phyloP scores from a whole-genome alignment of 306 rosid species.

The Citrullus amarus region DNA sequence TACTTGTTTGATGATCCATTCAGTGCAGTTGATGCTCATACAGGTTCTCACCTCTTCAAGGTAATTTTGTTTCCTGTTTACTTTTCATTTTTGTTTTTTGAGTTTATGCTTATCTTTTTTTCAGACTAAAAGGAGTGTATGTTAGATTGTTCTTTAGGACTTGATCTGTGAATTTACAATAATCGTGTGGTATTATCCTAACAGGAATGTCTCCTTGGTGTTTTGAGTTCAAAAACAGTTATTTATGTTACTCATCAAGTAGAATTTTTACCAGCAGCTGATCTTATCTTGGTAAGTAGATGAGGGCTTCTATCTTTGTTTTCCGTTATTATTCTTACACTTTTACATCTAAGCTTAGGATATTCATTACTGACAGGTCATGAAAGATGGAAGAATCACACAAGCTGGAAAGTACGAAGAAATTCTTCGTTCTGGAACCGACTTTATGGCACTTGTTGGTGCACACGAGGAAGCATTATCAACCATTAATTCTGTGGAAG shows the following conservation, averaged over 20 bases:
- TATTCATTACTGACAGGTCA: slow-evolving; percentile 35
- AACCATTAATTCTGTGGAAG: slow-evolving; percentile 34
- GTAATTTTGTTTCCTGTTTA: slow-evolving; percentile 9
- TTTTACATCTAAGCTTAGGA: background rate
- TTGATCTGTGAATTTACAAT: background rate
- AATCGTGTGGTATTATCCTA: background rate
- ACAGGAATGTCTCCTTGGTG: slow-evolving; percentile 77
- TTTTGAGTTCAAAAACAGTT: slow-evolving; percentile 61
- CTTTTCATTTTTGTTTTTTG: background rate
- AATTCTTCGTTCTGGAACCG: slow-evolving; percentile 48
- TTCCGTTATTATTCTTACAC: background rate
- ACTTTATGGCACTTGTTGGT: slow-evolving; percentile 75
- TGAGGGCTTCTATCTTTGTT: background rate
- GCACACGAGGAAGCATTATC: slow-evolving; percentile 75
- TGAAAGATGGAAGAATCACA: slow-evolving; percentile 67
- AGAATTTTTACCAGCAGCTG: slow-evolving; percentile 81
- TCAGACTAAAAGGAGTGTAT: background rate
- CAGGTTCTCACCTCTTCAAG: slow-evolving; percentile 84
- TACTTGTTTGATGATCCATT: slow-evolving; percentile 88
- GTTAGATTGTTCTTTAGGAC: background rate
- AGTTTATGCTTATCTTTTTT: background rate
- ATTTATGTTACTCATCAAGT: slow-evolving; percentile 81
- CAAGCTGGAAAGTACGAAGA: slow-evolving; percentile 68
- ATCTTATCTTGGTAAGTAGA: slow-evolving; percentile 56
- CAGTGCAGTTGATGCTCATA: slow-evolving; percentile 89